Percentiles rank a stretch among this genome's conserved stretches.
Conservation (phyloP, 805 yeast species). For the Wickerhamomyces hampshirensis region DNA sequence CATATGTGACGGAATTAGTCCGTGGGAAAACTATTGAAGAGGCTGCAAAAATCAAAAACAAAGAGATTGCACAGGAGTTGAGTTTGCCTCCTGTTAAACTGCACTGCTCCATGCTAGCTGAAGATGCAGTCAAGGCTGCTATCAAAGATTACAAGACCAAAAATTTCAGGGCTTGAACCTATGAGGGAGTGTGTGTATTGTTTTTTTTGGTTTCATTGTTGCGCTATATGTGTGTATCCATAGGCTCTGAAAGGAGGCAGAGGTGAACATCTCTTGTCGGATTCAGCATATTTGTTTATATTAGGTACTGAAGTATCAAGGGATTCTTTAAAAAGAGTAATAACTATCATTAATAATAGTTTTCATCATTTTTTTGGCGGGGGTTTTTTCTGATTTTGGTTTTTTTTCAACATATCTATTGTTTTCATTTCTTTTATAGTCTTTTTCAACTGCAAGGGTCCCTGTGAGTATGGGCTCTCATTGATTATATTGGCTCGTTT, state of each 20-base stretch:
- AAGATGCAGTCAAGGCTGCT: conserved; percentile 97
- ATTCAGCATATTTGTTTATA: no score
- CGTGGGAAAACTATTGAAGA: conserved; percentile 93
- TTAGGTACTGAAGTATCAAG: not conserved
- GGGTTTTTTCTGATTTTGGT: no score
- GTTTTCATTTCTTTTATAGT: no score
- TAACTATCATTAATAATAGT: no score
- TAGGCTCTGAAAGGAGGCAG: conserved; percentile 2
- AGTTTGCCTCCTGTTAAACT: conserved; percentile 95
- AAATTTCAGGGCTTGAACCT: conserved; percentile 37
- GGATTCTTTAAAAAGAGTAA: no score
- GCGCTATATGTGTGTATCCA: conserved; percentile 1
- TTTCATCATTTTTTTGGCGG: no score
- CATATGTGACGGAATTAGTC: conserved; percentile 92
- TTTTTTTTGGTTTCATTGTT: not conserved
- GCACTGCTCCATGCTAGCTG: conserved; percentile 98
- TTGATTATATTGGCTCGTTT: no score
- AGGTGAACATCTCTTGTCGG: not conserved
- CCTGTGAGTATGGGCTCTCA: no score
- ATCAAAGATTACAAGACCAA: conserved; percentile 90
- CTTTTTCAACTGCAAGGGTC: no score
- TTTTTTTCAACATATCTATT: no score
- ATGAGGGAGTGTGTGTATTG: conserved; percentile 22
- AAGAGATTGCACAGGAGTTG: conserved; percentile 90
- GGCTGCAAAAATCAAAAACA: conserved; percentile 88